A percentile compares a stretch with the other conserved stretches of the same genome.
Evolutionary conservation across 2,329 filamentous ascomycete species (phyloP).

Genomic region (Epichloe gansuensis): DNA sequence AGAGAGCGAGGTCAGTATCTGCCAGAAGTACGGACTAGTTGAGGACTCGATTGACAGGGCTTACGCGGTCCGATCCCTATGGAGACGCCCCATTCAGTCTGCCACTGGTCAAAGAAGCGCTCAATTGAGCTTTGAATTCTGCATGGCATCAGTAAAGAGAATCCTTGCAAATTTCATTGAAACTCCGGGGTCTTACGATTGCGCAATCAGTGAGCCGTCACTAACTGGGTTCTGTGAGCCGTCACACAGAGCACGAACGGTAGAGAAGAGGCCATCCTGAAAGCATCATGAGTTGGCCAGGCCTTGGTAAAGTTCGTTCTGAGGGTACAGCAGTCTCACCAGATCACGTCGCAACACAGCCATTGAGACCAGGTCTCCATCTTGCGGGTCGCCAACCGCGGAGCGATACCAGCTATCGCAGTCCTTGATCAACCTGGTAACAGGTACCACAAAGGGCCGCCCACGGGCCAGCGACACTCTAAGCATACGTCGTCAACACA

Average conservation of each 20-base stretch:
- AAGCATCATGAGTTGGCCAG: neutral
- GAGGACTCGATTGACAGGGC: slow-evolving; percentile 14
- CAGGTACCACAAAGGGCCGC: slow-evolving; percentile 54
- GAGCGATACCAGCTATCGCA: slow-evolving; percentile 60
- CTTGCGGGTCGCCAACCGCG: slow-evolving; percentile 50
- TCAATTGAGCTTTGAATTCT: slow-evolving; percentile 48
- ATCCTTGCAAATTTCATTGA: neutral
- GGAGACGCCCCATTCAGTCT: slow-evolving; percentile 46
- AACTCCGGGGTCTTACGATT: slow-evolving; percentile 21
- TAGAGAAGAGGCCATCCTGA: slow-evolving; percentile 43
- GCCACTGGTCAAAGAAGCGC: slow-evolving; percentile 54
- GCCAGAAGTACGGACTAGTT: too few relatives aligned
- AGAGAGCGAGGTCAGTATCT: neutral
- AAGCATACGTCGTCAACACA: too few relatives aligned
- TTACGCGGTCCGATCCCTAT: slow-evolving; percentile 37
- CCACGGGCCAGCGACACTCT: slow-evolving; percentile 58
- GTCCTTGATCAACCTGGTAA: slow-evolving; percentile 51
- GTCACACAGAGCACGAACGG: slow-evolving; percentile 48
- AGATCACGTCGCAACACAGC: slow-evolving; percentile 56
- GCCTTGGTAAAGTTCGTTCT: too few relatives aligned
- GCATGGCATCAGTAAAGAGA: neutral
- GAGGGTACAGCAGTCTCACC: slow-evolving; percentile 23
- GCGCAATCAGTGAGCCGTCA: slow-evolving; percentile 40
- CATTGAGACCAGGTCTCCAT: slow-evolving; percentile 61
- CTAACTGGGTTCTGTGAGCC: slow-evolving; percentile 36